phyloP scores from a whole-genome alignment of 2,329 filamentous ascomycete species.

The Daldinia sp. region DNA sequence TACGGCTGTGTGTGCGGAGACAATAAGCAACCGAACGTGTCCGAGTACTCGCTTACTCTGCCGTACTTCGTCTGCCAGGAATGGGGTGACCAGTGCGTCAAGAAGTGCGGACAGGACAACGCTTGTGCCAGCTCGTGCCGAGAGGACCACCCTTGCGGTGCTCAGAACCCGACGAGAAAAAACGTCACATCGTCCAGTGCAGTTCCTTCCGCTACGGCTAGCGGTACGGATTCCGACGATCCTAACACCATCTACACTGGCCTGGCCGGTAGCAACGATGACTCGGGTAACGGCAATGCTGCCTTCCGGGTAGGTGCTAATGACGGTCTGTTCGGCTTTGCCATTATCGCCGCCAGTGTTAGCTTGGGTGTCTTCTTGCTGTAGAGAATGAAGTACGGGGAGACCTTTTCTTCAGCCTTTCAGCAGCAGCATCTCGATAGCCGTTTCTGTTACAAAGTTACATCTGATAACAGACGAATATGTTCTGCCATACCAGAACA shows the following conservation, averaged over 20 bases:
- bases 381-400: constrained; percentile 21
- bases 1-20: constrained; percentile 80
- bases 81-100: constrained; percentile 77
- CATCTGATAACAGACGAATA: constrained; percentile 2
- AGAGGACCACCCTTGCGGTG: constrained; percentile 78
- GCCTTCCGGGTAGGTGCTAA: constrained; percentile 39
- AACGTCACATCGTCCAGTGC: constrained; percentile 66
- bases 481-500: not conserved
- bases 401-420: constrained; percentile 4
- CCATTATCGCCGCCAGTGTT: constrained; percentile 38
- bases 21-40: constrained; percentile 75
- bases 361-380: constrained; percentile 38
- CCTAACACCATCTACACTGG: constrained; percentile 55
- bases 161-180: constrained; percentile 69
- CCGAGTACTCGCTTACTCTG: constrained; percentile 81
- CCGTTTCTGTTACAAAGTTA: not conserved
- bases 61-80: constrained; percentile 82
- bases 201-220: constrained; percentile 55
- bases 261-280: constrained; percentile 45
- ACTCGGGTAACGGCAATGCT: constrained; percentile 26
- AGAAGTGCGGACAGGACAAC: constrained; percentile 66
- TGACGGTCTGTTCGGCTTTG: constrained; percentile 38
- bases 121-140: constrained; percentile 72
- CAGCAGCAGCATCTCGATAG: not conserved
- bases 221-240: constrained; percentile 53